Evolutionary conservation across 495 filamentous ascomycete species (phyloP).

Genomic region (Pseudevernia furfuracea): DNA sequence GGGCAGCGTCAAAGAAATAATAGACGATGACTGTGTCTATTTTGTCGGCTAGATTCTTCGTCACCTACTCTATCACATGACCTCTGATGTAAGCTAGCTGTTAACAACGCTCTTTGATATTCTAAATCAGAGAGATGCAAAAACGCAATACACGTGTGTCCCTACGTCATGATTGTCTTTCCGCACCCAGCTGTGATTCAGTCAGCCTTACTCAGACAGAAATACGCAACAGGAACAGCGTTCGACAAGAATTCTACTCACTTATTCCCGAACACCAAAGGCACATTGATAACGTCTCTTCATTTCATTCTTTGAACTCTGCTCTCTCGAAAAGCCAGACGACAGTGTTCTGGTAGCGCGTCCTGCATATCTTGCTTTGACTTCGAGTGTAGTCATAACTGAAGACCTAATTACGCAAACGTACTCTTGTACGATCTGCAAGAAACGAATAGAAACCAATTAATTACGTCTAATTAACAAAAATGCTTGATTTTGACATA

Average conservation of each 20-base stretch:
- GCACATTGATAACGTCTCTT: conserved; percentile 7
- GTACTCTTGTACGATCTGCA: conserved; percentile 11
- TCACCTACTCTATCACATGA: conserved; percentile 3
- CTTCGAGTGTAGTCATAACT: conserved; percentile 13
- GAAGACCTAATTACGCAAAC: conserved; percentile 11
- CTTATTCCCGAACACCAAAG: conserved; percentile 11
- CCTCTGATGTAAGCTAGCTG: conserved; percentile 10
- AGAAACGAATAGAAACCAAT: conserved; percentile 5
- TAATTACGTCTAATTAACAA: not conserved
- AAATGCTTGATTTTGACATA: conserved; percentile 2
- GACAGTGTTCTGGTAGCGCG: conserved; percentile 4
- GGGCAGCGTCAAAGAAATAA: conserved; percentile 7
- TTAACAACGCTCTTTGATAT: conserved; percentile 8
- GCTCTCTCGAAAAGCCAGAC: conserved; percentile 12
- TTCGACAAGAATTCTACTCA: conserved; percentile 5
- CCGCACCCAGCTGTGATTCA: conserved; percentile 7
- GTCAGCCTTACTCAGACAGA: conserved; percentile 4
- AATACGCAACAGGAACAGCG: not conserved
- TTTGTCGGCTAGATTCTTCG: conserved; percentile 11
- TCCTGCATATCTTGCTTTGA: conserved; percentile 4
- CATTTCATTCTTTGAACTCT: conserved; percentile 12
- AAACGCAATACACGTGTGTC: conserved; percentile 12
- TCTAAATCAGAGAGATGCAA: conserved; percentile 3
- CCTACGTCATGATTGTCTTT: conserved; percentile 10
- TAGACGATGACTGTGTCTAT: conserved; percentile 6